These are phyloP conservation scores for Mycena chlorophos DNA, from an alignment of 768 basidiomycete species.

Conservation along the genomic window DNA sequence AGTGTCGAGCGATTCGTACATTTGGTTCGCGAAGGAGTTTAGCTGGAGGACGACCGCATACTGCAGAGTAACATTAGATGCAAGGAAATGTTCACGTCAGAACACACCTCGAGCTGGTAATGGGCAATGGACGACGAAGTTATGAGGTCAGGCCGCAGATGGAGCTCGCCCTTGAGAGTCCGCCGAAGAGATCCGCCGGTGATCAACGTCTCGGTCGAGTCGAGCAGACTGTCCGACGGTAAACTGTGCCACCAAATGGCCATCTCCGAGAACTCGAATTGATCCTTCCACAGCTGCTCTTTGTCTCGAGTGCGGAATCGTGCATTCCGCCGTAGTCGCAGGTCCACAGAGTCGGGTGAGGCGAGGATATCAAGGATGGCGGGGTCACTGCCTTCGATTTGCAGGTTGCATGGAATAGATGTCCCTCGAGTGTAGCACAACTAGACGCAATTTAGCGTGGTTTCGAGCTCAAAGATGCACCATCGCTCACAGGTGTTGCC, in stretches of 20 bases:
- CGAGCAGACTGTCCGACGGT: conserved; percentile 10
- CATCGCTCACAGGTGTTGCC: conserved; percentile 40
- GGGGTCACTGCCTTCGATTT: conserved; percentile 33
- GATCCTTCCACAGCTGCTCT: conserved; percentile 25
- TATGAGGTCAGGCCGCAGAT: conserved; percentile 35
- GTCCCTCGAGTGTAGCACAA: conserved; percentile 44
- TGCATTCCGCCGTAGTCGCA: conserved; percentile 33
- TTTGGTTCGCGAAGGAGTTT: conserved; percentile 36
- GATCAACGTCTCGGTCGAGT: conserved; percentile 11
- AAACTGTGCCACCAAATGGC: conserved; percentile 37
- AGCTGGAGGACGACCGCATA: conserved; percentile 41
- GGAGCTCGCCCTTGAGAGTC: conserved; percentile 39
- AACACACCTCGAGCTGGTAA: conserved; percentile 39
- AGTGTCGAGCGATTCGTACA: conserved; percentile 27
- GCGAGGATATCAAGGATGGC: conserved; percentile 39
- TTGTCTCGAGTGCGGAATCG: conserved; percentile 24
- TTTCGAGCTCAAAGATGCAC: neutral
- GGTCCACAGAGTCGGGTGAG: conserved; percentile 32
- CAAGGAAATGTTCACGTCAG: neutral
- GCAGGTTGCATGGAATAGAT: conserved; percentile 37
- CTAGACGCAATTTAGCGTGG: conserved; percentile 23
- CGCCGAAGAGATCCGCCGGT: conserved; percentile 4
- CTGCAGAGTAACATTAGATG: conserved; percentile 22
- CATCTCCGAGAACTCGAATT: conserved; percentile 29
- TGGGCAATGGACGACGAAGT: conserved; percentile 40